A percentile compares a stretch with the other conserved stretches of the same genome.
Evolutionary conservation across 192 early-diverging fungal genomes (phyloP).

Genomic region (Podila minutissima): DNA sequence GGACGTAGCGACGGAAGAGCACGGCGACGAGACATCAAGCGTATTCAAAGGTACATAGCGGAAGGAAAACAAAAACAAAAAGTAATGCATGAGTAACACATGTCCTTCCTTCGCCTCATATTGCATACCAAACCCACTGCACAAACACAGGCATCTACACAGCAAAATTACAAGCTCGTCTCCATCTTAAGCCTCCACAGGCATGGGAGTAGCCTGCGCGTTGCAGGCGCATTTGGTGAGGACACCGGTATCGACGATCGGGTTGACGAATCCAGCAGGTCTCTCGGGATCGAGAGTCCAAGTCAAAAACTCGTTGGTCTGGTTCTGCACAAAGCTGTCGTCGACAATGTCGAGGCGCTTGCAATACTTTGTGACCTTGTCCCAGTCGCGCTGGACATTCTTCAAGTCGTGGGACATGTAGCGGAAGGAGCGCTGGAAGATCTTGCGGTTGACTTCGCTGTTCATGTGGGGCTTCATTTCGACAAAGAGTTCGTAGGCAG

Average conservation of each 20-base stretch:
- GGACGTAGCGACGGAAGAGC: too few relatives aligned
- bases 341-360: conserved; percentile 68
- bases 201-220: not conserved
- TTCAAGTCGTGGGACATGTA: conserved; percentile 68
- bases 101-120: not conserved
- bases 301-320: conserved; percentile 68
- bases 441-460: conserved; percentile 62
- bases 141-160: too few relatives aligned
- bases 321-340: conserved; percentile 63
- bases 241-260: conserved; percentile 52
- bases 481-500: conserved; percentile 62
- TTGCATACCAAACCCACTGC: not conserved
- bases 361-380: conserved; percentile 70
- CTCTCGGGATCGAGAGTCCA: conserved; percentile 46
- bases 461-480: conserved; percentile 70
- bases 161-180: not conserved
- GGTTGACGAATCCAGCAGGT: conserved; percentile 28
- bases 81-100: not conserved
- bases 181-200: conserved; percentile 3
- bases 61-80: too few relatives aligned
- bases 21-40: too few relatives aligned
- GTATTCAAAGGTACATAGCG: too few relatives aligned
- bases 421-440: conserved; percentile 67
- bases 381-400: conserved; percentile 73
- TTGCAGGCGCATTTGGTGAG: conserved; percentile 23